Evolutionary conservation across 2,329 filamentous ascomycete genomes (phyloP).

Genomic region (Fusarium tupiense): DNA sequence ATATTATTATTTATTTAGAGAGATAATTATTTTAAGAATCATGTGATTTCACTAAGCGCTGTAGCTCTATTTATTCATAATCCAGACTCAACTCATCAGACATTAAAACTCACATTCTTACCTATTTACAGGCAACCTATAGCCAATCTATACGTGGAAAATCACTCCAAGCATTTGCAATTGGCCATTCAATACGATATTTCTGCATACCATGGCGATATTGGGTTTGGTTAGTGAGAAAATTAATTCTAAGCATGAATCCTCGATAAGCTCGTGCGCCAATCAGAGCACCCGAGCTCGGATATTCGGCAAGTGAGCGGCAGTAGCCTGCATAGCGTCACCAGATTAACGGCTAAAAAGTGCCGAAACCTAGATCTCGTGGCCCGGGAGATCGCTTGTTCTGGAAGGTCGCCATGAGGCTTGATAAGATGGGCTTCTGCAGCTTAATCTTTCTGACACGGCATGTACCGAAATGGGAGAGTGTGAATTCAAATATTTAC

Average conservation of each 20-base stretch:
- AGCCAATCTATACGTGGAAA: background rate
- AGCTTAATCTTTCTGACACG: background rate
- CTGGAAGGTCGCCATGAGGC: background rate
- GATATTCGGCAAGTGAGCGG: background rate
- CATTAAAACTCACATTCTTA: too few species aligned
- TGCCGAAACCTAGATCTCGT: background rate
- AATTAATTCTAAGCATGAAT: background rate
- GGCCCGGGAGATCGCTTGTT: background rate
- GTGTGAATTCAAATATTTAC: accelerated
- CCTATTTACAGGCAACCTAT: too few species aligned
- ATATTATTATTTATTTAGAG: too few species aligned
- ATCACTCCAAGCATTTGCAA: background rate
- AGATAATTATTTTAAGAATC: too few species aligned
- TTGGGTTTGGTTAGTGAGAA: background rate
- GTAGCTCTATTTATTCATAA: too few species aligned
- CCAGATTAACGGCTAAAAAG: constrained; percentile 5
- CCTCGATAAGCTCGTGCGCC: background rate
- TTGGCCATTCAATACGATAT: background rate
- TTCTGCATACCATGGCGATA: background rate
- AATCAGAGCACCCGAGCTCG: background rate
- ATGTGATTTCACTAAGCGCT: too few species aligned
- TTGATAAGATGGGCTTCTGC: background rate
- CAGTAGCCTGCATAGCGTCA: background rate
- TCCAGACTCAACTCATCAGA: too few species aligned
- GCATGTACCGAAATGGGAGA: too few species aligned